Percentiles rank a stretch among this genome's conserved stretches.
Evolutionary conservation across 2,329 filamentous ascomycete species (phyloP).

Genomic region (Fusarium sacchari): DNA sequence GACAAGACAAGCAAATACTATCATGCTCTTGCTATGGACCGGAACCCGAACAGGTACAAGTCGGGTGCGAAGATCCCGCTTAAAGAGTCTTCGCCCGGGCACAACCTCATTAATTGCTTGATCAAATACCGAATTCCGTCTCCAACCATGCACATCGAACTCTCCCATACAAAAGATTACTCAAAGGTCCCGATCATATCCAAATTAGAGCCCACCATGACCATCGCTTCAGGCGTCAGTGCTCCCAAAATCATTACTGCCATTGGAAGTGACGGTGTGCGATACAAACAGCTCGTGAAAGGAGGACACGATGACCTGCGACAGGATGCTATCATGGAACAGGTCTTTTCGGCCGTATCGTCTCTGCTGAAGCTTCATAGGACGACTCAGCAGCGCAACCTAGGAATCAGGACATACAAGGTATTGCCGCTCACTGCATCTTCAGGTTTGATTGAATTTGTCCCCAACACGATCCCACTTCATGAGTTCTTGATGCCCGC

Average conservation of each 20-base stretch:
- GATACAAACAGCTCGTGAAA: constrained; percentile 93
- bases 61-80: constrained; percentile 72
- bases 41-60: constrained; percentile 72
- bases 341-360: constrained; percentile 97
- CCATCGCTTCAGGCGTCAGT: constrained; percentile 89
- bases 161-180: constrained; percentile 81
- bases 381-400: constrained; percentile 84
- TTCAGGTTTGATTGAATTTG: constrained; percentile 96
- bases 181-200: constrained; percentile 77
- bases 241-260: constrained; percentile 93
- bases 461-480: constrained; percentile 89
- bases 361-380: constrained; percentile 87
- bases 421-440: constrained; percentile 87
- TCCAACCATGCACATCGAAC: constrained; percentile 85
- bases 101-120: constrained; percentile 70
- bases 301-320: constrained; percentile 95
- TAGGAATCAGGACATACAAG: constrained; percentile 96
- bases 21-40: constrained; percentile 71
- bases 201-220: constrained; percentile 78
- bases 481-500: constrained; percentile 93
- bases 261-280: constrained; percentile 77
- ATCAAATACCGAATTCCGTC: constrained; percentile 79
- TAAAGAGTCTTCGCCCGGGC: constrained; percentile 71
- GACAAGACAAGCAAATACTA: constrained; percentile 77
- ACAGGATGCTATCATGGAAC: constrained; percentile 99